Evolutionary conservation across 179 eudicot genomes (phyloP), one percentile per base, ranked within the genome.

Genomic region (Patellifolia procumbens): DNA sequence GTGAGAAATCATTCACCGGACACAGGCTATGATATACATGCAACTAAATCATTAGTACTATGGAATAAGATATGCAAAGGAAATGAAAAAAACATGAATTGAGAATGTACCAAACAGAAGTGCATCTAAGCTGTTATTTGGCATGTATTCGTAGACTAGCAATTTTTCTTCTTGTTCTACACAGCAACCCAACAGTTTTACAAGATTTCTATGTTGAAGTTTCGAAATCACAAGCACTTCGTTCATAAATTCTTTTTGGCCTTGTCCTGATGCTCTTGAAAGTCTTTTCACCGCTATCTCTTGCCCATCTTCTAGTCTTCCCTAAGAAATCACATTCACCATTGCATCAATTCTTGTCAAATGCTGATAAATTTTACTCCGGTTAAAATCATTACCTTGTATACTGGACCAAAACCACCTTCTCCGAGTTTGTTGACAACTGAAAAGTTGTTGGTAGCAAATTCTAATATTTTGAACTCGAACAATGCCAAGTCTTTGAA

Each of bases 161-260:
- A 86, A 45, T 39, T 78, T 86, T 37, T 86, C 87, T 9, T 85
- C 86, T 63, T 74, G 66, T 43, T 84, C 78, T 24, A 84, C 70
- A 69, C 89, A 82, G 71, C 86, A 84, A 24, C 85, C 87, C 29
- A 82, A 68, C 0, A 87, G 66, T 32, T 76, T 74, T 24, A 87
- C 86, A 22, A 87, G 87, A 73, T 87, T 87, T 19, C 81, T 76
- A 39, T 87, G 89, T 42, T 85, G 89, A 59, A 87, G 85, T 45
- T 81, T 76, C 0, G 89, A 82, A n/a, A 85, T 85, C 26, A 87
- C 61, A 26, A 39, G 22, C 2, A 83, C 78, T 68, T 85, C 86
- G 65, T 83, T 87, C 81, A 69, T 80, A 48, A 86, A 80, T 73
- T 86, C 87, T 76, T 82, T 80, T 19, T 63, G 5, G 15, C 90